Evolutionary conservation across 2,329 filamentous ascomycete species (phyloP).

Genomic region (Aspergillus glaucus): DNA sequence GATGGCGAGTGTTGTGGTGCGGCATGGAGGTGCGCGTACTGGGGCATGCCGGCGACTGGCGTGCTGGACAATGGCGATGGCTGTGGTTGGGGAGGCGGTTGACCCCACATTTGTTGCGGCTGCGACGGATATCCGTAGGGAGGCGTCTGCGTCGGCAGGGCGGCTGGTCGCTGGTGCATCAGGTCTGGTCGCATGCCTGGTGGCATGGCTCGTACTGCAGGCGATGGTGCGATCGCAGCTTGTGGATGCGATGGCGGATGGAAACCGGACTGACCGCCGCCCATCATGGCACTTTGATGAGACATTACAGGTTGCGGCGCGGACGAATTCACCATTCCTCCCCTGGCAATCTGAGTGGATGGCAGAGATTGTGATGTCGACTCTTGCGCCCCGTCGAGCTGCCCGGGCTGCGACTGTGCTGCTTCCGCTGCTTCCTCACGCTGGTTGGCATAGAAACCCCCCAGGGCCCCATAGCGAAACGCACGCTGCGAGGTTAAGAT

Average conservation of each 20-base stretch:
- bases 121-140: constrained; percentile 53
- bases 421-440: constrained; percentile 66
- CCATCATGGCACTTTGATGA: constrained; percentile 40
- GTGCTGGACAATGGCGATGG: constrained; percentile 46
- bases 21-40: constrained; percentile 36
- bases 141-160: constrained; percentile 41
- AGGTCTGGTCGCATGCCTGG: constrained; percentile 54
- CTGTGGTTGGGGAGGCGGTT: constrained; percentile 57
- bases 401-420: constrained; percentile 21
- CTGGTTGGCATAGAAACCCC: constrained; percentile 73
- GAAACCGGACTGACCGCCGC: constrained; percentile 55
- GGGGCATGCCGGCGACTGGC: constrained; percentile 36
- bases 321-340: constrained; percentile 27
- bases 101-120: constrained; percentile 63
- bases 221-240: constrained; percentile 65
- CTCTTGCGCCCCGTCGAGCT: constrained; percentile 26
- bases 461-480: constrained; percentile 71
- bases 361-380: constrained; percentile 35
- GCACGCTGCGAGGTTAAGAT: constrained; percentile 72
- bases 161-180: constrained; percentile 58
- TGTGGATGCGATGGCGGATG: constrained; percentile 66
- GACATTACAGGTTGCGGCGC: constrained; percentile 33
- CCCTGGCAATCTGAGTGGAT: constrained; percentile 30
- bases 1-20: constrained; percentile 34
- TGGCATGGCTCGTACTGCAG: constrained; percentile 60